Conservation (phyloP, 73 alveolate species). For the Paramecium sexaurelia region DNA sequence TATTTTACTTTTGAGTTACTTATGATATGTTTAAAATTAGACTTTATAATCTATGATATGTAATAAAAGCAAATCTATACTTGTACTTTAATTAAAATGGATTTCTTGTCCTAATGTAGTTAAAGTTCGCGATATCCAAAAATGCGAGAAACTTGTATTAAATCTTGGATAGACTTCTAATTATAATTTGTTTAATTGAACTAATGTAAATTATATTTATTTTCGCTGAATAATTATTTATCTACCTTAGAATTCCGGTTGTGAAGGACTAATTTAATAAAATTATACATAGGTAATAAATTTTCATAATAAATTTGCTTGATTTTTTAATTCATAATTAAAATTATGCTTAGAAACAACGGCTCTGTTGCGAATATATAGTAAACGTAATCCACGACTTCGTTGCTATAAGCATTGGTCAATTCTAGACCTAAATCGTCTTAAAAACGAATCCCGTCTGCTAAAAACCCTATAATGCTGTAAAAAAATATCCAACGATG, state of each 20-base stretch:
- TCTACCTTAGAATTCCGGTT: no score
- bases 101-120: background rate
- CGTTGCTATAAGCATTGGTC: constrained; percentile 43
- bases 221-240: background rate
- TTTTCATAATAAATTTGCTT: background rate
- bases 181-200: background rate
- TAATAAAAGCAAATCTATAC: background rate
- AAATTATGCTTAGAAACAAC: constrained; percentile 40
- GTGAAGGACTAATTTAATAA: no score
- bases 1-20: no score
- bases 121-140: background rate
- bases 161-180: background rate
- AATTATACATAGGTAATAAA: background rate
- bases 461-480: background rate
- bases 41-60: background rate
- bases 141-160: background rate
- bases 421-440: constrained; percentile 49
- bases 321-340: background rate
- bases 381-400: background rate
- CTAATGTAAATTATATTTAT: no score
- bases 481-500: constrained; percentile 40
- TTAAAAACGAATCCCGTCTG: constrained; percentile 55
- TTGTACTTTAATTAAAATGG: background rate
- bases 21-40: background rate
- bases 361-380: constrained; percentile 30